These are phyloP conservation scores for Pestalotiopsis sp. DNA, from an alignment of 2,329 filamentous ascomycete species.

Conservation along the genomic window DNA sequence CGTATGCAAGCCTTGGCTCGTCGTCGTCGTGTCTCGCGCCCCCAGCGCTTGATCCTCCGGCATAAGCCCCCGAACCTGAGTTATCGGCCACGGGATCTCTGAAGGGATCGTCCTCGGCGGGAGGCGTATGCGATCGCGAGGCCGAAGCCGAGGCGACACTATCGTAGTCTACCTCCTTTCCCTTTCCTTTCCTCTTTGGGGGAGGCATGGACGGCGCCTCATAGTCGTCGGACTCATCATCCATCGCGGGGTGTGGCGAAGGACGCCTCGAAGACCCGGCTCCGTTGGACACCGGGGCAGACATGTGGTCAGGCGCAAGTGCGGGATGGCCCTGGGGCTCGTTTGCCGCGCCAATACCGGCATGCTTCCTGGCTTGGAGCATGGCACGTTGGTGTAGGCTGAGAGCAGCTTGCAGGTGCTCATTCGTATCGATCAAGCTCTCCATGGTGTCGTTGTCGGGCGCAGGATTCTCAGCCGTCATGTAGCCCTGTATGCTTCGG, in stretches of 20 bases:
- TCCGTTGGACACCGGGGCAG: conserved; percentile 13
- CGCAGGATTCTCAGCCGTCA: conserved; percentile 74
- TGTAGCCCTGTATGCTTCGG: conserved; percentile 82
- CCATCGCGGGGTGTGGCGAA: conserved; percentile 1
- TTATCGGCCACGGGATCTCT: conserved; percentile 32
- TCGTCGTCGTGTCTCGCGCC: conserved; percentile 23
- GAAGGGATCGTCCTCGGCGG: conserved; percentile 35
- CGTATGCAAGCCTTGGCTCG: conserved; percentile 30
- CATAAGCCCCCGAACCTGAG: conserved; percentile 18
- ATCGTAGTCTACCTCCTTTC: conserved; percentile 29
- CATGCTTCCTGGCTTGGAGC: conserved; percentile 60
- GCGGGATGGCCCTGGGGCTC: conserved; percentile 10
- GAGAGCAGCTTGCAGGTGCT: conserved; percentile 80
- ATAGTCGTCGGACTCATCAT: conserved; percentile 16
- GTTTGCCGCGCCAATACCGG: conserved; percentile 38
- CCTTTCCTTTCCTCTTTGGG: conserved; percentile 31
- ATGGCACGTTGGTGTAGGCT: conserved; percentile 85
- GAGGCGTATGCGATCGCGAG: conserved; percentile 30
- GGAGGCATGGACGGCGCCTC: conserved; percentile 31
- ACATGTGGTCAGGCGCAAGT: conserved; percentile 1
- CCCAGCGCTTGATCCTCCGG: conserved; percentile 20
- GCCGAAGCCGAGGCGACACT: conserved; percentile 24
- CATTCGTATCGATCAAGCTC: conserved; percentile 91
- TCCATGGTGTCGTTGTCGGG: conserved; percentile 95
- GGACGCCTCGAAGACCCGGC: conserved; percentile 10